These are phyloP conservation scores for Cucumis sativus DNA, from an alignment of 306 rosid genomes.

Conservation along the genomic window Cucumber_9930_V3 NC_026658.2:3779001-3779500, in stretches of 20 bases:
- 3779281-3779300: conserved; percentile 58
- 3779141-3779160: background rate
- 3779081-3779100: background rate
- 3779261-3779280: conserved; percentile 59
- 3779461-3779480: conserved; percentile 67
- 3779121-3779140: background rate
- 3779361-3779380: conserved; percentile 60
- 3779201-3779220: background rate
- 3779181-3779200: background rate
- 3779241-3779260: conserved; percentile 24
- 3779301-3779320: conserved; percentile 88
- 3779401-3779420: conserved; percentile 96
- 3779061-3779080: background rate
- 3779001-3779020: background rate
- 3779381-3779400: conserved; percentile 94
- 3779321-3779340: conserved; percentile 87
- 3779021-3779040: background rate
- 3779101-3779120: background rate
- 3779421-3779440: conserved; percentile 73
- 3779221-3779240: conserved; percentile 8
- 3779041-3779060: background rate
- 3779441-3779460: conserved; percentile 50
- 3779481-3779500: conserved; percentile 77
- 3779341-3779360: conserved; percentile 58
- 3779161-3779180: background rate